Conservation (phyloP, 2,329 filamentous ascomycete species). For the Annulohypoxylon truncatum region DNA sequence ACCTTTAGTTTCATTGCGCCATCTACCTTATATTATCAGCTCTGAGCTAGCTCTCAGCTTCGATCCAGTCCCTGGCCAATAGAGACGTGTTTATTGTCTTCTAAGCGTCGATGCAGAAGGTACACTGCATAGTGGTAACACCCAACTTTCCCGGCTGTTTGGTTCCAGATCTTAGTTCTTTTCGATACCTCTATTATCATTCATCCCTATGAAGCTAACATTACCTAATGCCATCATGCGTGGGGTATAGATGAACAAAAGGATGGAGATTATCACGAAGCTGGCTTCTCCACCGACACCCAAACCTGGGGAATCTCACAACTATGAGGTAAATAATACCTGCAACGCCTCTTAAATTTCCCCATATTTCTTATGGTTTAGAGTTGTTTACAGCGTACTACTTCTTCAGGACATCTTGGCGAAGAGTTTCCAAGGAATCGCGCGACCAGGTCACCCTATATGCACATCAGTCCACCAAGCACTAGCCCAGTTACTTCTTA, state of each 20-base stretch:
- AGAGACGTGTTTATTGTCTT: constrained; percentile 1
- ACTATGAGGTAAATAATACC: constrained; percentile 28
- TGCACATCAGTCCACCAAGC: constrained; percentile 2
- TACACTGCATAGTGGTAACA: background rate
- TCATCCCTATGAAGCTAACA: background rate
- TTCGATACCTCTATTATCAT: constrained; percentile 5
- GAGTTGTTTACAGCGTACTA: background rate
- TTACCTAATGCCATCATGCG: background rate
- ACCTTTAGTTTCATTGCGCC: constrained; percentile 16
- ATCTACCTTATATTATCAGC: constrained; percentile 27
- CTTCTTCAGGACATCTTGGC: constrained; percentile 4
- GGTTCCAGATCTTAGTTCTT: constrained; percentile 30
- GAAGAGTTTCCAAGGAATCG: background rate
- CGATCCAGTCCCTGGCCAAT: constrained; percentile 17
- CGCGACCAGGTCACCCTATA: background rate
- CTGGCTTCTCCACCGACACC: constrained; percentile 8
- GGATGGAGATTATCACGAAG: constrained; percentile 5
- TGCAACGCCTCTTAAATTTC: background rate
- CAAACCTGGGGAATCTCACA: background rate
- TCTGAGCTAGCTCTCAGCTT: constrained; percentile 28
- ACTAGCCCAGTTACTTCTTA: background rate
- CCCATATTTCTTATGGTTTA: background rate
- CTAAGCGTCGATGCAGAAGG: background rate
- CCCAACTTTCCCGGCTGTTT: constrained; percentile 29
- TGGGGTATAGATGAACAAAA: constrained; percentile 3